phyloP scores from a whole-genome alignment of 2,329 filamentous ascomycete species.

The Lomentospora prolificans region DNA sequence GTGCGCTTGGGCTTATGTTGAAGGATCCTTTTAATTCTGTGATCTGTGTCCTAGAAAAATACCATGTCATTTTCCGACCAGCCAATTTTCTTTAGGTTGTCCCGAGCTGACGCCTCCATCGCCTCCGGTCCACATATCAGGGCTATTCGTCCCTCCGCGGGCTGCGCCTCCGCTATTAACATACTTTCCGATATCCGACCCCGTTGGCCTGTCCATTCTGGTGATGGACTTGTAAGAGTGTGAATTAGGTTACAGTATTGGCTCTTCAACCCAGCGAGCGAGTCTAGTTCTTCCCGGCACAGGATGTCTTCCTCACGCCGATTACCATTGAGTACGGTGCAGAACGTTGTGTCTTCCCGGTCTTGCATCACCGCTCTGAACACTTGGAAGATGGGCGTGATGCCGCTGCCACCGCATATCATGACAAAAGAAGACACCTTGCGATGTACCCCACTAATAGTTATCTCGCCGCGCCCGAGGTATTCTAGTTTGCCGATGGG shows the following conservation, averaged over 20 bases:
- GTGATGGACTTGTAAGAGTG: background rate
- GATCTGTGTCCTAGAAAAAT: too few relatives aligned
- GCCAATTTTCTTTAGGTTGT: background rate
- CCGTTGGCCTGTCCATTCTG: background rate
- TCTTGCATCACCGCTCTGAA: constrained; percentile 8
- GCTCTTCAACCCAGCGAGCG: background rate
- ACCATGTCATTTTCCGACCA: background rate
- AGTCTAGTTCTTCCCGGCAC: constrained; percentile 62
- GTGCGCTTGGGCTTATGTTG: background rate
- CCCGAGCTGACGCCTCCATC: background rate
- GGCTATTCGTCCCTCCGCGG: background rate
- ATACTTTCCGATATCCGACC: background rate
- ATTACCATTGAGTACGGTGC: constrained; percentile 67
- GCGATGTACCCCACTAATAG: constrained; percentile 46
- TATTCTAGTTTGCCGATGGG: constrained; percentile 83
- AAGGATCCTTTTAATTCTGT: too few relatives aligned
- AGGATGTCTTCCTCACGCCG: constrained; percentile 72
- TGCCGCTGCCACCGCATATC: constrained; percentile 81
- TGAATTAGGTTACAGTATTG: background rate
- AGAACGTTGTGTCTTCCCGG: background rate
- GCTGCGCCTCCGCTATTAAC: background rate
- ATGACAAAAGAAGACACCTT: constrained; percentile 63
- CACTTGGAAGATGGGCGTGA: constrained; percentile 85
- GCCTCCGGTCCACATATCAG: background rate
- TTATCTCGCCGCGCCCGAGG: constrained; percentile 53